A percentile compares a stretch with the other conserved stretches of the same genome.
Evolutionary conservation across 305 asterid genomes (phyloP).

Genomic region (Fraxinus sp.): DNA sequence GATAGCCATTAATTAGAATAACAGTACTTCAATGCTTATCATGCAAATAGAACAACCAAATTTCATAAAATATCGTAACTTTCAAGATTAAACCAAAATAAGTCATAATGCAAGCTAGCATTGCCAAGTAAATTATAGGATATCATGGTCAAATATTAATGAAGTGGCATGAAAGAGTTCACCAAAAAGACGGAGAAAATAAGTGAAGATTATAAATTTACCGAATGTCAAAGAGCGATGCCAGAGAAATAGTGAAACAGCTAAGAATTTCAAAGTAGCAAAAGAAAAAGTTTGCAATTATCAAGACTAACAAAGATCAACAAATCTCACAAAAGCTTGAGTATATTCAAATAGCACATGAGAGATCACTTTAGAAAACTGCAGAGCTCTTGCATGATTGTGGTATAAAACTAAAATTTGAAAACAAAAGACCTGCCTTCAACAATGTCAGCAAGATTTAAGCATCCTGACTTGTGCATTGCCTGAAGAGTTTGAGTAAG

Average conservation of each 20-base stretch:
- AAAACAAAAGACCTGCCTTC: conserved; percentile 69
- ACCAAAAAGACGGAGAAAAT: background rate
- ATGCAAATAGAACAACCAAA: conserved; percentile 5
- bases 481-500: conserved; percentile 92
- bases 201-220: background rate
- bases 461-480: conserved; percentile 93
- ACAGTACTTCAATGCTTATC: background rate
- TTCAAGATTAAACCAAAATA: conserved; percentile 14
- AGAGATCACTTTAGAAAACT: background rate
- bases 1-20: background rate
- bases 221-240: background rate
- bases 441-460: conserved; percentile 75
- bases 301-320: background rate
- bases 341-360: conserved; percentile 6
- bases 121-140: background rate
- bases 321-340: background rate
- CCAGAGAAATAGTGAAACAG: conserved; percentile 1
- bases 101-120: conserved; percentile 6
- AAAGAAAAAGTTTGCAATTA: background rate
- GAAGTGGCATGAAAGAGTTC: background rate
- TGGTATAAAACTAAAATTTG: conserved; percentile 9
- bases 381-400: conserved; percentile 5
- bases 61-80: background rate
- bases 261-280: conserved; percentile 1
- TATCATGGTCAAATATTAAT: no score